These are phyloP conservation scores for Lyophyllum shimeji DNA, from an alignment of 768 basidiomycete species.

Conservation along the genomic window DNA sequence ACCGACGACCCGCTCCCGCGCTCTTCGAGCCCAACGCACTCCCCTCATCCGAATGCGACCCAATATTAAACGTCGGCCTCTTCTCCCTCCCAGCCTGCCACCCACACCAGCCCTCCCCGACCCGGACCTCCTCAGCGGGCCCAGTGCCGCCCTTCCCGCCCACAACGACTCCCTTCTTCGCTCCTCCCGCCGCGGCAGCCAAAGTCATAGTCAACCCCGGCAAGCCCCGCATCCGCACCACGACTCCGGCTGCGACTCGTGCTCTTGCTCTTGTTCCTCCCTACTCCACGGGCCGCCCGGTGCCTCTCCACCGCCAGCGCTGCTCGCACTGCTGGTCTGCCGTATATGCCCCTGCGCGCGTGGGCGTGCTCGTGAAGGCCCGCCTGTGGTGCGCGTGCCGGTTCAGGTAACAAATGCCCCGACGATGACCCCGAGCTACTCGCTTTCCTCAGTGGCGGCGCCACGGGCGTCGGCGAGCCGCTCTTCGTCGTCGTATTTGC, in stretches of 20 bases:
- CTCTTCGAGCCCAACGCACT: conserved; percentile 33
- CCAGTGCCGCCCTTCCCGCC: not conserved
- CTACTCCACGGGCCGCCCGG: not conserved
- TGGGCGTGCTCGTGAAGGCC: conserved; percentile 2
- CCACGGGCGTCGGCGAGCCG: not conserved
- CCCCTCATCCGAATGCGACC: conserved; percentile 58
- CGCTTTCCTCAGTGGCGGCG: not conserved
- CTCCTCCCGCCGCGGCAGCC: not conserved
- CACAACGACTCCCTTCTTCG: not conserved
- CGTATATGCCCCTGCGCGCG: conserved; percentile 8
- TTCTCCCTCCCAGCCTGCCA: conserved; percentile 13
- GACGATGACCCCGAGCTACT: not conserved
- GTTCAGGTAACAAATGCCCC: not conserved
- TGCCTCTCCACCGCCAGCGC: not conserved
- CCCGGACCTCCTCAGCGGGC: not conserved
- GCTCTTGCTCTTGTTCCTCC: not conserved
- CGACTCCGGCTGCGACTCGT: conserved; percentile 15
- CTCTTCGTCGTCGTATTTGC: not conserved
- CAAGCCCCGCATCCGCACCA: conserved; percentile 4
- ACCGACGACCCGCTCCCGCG: conserved; percentile 33
- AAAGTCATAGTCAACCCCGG: conserved; percentile 13
- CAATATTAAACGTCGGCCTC: conserved; percentile 52
- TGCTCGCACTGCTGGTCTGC: conserved; percentile 13
- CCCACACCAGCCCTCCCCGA: not conserved
- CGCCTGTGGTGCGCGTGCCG: not conserved